phyloP scores from a whole-genome alignment of 768 basidiomycete species.

The Lentinus tigrinus region DNA sequence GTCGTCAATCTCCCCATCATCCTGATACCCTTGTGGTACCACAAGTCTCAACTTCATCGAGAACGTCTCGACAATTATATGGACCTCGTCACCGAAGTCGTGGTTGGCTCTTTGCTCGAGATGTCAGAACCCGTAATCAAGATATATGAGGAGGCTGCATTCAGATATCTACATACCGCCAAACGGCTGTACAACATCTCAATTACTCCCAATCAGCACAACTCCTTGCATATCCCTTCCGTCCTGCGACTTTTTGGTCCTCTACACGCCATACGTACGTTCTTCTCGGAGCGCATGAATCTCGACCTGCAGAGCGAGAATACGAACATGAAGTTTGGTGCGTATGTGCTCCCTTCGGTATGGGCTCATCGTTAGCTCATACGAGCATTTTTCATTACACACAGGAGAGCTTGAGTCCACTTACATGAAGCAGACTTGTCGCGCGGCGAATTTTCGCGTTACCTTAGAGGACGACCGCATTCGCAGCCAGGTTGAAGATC shows the following conservation, averaged over 20 bases:
- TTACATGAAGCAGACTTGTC: no score
- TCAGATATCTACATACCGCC: slow-evolving; percentile 26
- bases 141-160: neutral
- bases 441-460: no score
- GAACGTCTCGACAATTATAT: slow-evolving; percentile 31
- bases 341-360: no score
- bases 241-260: slow-evolving; percentile 31
- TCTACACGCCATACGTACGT: no score
- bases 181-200: slow-evolving; percentile 22
- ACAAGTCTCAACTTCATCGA: slow-evolving; percentile 1
- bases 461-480: no score
- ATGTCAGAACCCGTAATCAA: slow-evolving; percentile 2
- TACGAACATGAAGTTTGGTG: no score
- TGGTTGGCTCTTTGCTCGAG: slow-evolving; percentile 17
- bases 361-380: no score
- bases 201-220: slow-evolving; percentile 32
- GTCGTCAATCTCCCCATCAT: slow-evolving; percentile 34
- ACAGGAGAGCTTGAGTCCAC: no score
- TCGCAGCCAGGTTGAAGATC: no score
- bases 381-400: no score
- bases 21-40: slow-evolving; percentile 35
- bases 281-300: no score
- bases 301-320: no score
- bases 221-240: slow-evolving; percentile 31
- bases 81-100: slow-evolving; percentile 19